A percentile compares a stretch with the other conserved stretches of the same genome.
These are phyloP conservation scores for Gillenia trifoliata DNA, from an alignment of 306 rosid species.

Conservation along the genomic window DNA sequence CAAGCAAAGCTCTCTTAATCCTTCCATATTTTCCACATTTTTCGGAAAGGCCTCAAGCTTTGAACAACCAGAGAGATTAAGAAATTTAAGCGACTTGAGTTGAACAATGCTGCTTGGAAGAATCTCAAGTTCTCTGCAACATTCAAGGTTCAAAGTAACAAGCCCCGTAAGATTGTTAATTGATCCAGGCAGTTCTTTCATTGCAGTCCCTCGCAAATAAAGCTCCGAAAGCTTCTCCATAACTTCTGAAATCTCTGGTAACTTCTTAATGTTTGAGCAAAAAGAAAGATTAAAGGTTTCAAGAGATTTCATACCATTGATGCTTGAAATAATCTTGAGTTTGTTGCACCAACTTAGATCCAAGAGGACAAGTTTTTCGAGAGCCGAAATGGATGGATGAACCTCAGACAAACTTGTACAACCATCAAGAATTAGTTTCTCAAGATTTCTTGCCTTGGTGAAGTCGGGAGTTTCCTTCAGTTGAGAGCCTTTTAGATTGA, in stretches of 20 bases:
- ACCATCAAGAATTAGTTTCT: not conserved
- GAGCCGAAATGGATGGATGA: constrained; percentile 2
- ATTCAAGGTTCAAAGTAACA: not conserved
- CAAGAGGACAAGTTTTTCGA: not conserved
- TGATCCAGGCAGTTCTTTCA: not conserved
- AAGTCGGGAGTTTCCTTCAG: constrained; percentile 15
- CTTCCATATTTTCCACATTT: too few species aligned
- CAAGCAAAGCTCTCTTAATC: too few species aligned
- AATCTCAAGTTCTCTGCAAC: not conserved
- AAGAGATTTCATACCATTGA: not conserved
- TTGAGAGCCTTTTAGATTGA: not conserved
- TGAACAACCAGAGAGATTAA: too few species aligned
- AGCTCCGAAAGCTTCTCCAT: not conserved
- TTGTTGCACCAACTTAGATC: not conserved
- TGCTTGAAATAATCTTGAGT: not conserved
- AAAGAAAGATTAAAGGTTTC: not conserved
- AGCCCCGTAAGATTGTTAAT: constrained; percentile 1
- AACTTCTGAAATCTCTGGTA: constrained; percentile 6
- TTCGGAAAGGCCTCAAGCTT: too few species aligned
- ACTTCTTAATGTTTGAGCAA: not conserved
- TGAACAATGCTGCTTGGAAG: constrained; percentile 5
- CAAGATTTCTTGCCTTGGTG: constrained; percentile 11
- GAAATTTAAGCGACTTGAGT: too few species aligned
- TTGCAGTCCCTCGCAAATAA: not conserved
- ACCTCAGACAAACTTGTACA: constrained; percentile 4